A percentile compares a stretch with the other conserved stretches of the same genome.
Evolutionary conservation across 2,329 filamentous ascomycete species (phyloP).

Genomic region (Colletotrichum plurivorum): DNA sequence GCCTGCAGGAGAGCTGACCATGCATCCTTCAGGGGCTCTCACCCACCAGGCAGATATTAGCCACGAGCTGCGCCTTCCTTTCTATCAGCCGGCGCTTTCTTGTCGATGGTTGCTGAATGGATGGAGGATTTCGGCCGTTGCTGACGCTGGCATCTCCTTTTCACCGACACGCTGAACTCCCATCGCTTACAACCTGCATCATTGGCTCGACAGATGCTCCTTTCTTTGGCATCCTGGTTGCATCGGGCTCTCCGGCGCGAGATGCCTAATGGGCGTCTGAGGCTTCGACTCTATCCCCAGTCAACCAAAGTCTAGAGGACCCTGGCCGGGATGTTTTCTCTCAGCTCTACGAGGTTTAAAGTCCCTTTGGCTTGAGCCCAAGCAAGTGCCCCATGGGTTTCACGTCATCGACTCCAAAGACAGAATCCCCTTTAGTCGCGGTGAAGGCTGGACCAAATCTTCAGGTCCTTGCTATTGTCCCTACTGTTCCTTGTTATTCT

Average conservation of each 20-base stretch:
- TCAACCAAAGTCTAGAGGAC: too few relatives aligned
- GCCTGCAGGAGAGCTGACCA: slow-evolving; percentile 3
- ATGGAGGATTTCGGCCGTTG: not conserved
- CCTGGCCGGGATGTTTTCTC: too few relatives aligned
- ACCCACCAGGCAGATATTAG: not conserved
- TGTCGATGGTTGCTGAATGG: not conserved
- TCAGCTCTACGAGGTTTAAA: too few relatives aligned
- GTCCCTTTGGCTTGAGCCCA: too few relatives aligned
- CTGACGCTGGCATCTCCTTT: not conserved
- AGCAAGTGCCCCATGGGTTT: too few relatives aligned
- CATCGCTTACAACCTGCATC: not conserved
- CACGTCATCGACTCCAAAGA: too few relatives aligned
- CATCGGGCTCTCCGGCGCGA: not conserved
- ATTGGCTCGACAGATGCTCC: not conserved
- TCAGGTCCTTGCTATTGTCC: too few relatives aligned
- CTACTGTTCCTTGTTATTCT: too few relatives aligned
- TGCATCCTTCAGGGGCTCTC: slow-evolving; percentile 23
- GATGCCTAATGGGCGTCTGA: not conserved
- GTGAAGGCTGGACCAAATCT: too few relatives aligned
- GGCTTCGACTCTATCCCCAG: too few relatives aligned
- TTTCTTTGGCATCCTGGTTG: not conserved
- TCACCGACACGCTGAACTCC: not conserved
- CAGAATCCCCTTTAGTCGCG: too few relatives aligned
- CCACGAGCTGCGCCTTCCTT: not conserved
- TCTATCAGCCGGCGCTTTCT: not conserved